Base-by-base conservation (phyloP, 139 green algal genomes). In the Chlamydomonas sp. region DNA sequence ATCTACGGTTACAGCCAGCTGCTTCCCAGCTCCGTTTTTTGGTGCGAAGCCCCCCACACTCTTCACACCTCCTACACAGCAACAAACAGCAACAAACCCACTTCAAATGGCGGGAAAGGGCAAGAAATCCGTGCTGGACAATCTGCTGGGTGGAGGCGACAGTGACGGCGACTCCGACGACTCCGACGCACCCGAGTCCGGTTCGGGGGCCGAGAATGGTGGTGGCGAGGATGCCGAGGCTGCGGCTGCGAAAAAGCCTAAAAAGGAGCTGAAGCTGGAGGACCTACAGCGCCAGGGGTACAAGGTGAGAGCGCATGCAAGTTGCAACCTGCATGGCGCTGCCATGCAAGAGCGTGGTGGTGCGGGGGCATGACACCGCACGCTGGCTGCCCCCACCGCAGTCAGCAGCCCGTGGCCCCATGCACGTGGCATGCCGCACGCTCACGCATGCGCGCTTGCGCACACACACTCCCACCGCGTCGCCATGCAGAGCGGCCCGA, bases 321-420 rank as follows among this genome's bases (percentile, higher is more conserved):
- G 77, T 80, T 72, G 10, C 88, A 88, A 66, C 94, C 92, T 1
- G 43, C 30, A 34, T 73, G 69, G 1, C 84, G 88, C 28, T 54
- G 30, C 20, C 47, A 48, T 3, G 1, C 30, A 6, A n/a, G n/a
- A n/a, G n/a, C n/a, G n/a, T n/a, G n/a, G n/a, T n/a, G n/a, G n/a
- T n/a, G n/a, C n/a, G n/a, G n/a, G n/a, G n/a, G n/a, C n/a, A n/a
- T n/a, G n/a, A n/a, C n/a, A n/a, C n/a, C n/a, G n/a, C n/a, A n/a
- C n/a, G n/a, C n/a, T n/a, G n/a, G n/a, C n/a, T n/a, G n/a, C n/a
- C n/a, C n/a, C n/a, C n/a, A n/a, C n/a, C n/a, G n/a, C n/a, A n/a
- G n/a, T n/a, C n/a, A n/a, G n/a, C n/a, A n/a, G n/a, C n/a, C n/a
- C n/a, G n/a, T n/a, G n/a, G n/a, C n/a, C n/a, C n/a, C n/a, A n/a